Percentiles rank a stretch among this genome's conserved stretches.
phyloP scores from a whole-genome alignment of 2,329 filamentous ascomycete species.

The Botrytis fabae region DNA sequence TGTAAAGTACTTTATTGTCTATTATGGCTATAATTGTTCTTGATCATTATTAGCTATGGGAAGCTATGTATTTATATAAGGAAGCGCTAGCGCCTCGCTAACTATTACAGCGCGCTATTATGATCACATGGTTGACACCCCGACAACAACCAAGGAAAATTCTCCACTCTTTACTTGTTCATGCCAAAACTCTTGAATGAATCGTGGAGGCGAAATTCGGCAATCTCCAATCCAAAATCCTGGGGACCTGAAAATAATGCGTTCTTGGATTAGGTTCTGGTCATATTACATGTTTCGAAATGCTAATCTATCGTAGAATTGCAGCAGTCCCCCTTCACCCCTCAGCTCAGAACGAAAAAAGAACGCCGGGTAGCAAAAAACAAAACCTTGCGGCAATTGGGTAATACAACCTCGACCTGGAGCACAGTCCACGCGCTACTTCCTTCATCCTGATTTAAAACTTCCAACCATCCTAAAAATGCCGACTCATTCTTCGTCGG shows the following conservation, averaged over 20 bases:
- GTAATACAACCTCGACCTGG: neutral
- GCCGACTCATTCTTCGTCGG: neutral
- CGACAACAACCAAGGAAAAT: too few species aligned
- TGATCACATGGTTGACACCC: too few species aligned
- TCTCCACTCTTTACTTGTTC: too few species aligned
- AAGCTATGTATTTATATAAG: too few species aligned
- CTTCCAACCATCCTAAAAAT: neutral
- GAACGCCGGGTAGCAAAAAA: neutral
- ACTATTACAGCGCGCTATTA: too few species aligned
- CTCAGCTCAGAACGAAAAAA: neutral
- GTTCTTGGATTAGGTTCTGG: neutral
- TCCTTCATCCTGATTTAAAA: accelerated
- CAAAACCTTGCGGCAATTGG: neutral
- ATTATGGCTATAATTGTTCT: too few species aligned
- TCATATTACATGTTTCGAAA: neutral
- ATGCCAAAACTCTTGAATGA: too few species aligned
- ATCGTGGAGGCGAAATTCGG: too few species aligned
- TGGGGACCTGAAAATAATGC: neutral
- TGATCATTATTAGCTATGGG: too few species aligned
- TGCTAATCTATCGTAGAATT: neutral
- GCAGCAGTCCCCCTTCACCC: too few species aligned
- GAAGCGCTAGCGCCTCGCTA: too few species aligned
- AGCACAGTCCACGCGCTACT: neutral
- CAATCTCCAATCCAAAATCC: neutral
- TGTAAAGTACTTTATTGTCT: too few species aligned